Evolutionary conservation across 441 rosid genomes (phyloP).

Genomic region (Adansonia madagascariensis): DNA sequence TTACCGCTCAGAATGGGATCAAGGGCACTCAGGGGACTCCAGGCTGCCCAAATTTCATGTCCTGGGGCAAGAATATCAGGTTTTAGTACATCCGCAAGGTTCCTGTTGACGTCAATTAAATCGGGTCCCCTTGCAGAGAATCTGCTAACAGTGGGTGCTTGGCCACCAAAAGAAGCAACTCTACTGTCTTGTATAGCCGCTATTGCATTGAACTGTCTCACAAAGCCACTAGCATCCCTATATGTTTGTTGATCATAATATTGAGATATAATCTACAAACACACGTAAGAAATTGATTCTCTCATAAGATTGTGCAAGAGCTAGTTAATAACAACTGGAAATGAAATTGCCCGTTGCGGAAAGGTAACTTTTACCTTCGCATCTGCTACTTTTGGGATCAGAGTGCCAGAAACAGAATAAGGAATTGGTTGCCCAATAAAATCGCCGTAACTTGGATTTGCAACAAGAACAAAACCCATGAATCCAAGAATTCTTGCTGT

Average conservation of each 20-base stretch:
- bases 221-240: conserved; percentile 49
- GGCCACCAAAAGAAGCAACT: conserved; percentile 49
- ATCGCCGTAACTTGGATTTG: conserved; percentile 68
- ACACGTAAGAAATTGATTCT: neutral
- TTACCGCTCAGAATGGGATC: conserved; percentile 64
- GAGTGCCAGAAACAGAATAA: conserved; percentile 45
- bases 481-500: conserved; percentile 67
- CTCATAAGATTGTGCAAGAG: neutral
- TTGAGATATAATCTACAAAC: conserved; percentile 48
- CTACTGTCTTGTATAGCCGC: conserved; percentile 76
- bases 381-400: conserved; percentile 59
- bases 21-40: conserved; percentile 62
- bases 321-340: neutral
- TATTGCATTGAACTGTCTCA: conserved; percentile 45
- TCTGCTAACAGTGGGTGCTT: conserved; percentile 63
- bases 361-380: conserved; percentile 51
- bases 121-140: conserved; percentile 73
- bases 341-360: neutral
- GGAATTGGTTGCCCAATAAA: conserved; percentile 65
- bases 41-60: conserved; percentile 77
- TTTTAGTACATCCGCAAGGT: conserved; percentile 56
- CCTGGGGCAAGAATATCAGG: conserved; percentile 77
- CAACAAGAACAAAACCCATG: conserved; percentile 65
- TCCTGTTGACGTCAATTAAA: conserved; percentile 42
- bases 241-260: conserved; percentile 66